Evolutionary conservation across 1,284 basidiomycete species (phyloP), one percentile per base, ranked within the genome.

Genomic region (Microbotryum violaceum): DNA sequence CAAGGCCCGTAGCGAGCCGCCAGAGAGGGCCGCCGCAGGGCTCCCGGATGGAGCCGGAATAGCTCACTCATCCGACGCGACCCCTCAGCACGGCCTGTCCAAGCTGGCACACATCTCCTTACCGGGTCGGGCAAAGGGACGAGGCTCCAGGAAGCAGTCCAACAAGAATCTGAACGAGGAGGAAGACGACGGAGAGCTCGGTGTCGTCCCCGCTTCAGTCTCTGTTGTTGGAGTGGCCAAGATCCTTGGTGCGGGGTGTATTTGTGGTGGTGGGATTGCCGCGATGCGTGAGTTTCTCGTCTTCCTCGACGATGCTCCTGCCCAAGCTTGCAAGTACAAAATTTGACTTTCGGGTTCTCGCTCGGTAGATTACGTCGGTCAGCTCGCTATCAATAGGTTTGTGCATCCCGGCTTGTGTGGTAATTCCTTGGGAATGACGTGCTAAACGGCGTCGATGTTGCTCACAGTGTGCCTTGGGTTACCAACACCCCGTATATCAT

Each of bases 251-350:
- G 76, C 77, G 0, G 78, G 78, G 9, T 72, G 75, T 10, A 70
- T 77, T 5, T 76, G 77, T 45, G 78, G 78, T 0, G 75, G 75
- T 50, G 78, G 78, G 10, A 76, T 79, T 21, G 77, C 74, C 5
- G 76, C 70, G 5, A 79, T 79, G 78, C 78, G 77, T 78, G 53
- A 73, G 76, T 75, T 29, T 16, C 8, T 31, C 8, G 31, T 21
- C 37, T 27, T 18, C 21, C 12, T 50, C 16, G 3, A 29, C 18
- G 1, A 2, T 49, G 18, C 18, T 18, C 18, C 37, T 42, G 8
- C 37, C 37, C 37, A 42, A 14, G 9, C 42, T 44, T 10, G 18
- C 23, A 4, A 8, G n/a, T 5, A n/a, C 49, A 10, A 14, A 31
- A 10, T n/a, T 16, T 49, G 37, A 25, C 53, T 46, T 58, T 62